Evolutionary conservation across 257 asterid genomes (phyloP), one percentile per base, ranked within the genome.

Genomic region (Cynanchum wilfordii): DNA sequence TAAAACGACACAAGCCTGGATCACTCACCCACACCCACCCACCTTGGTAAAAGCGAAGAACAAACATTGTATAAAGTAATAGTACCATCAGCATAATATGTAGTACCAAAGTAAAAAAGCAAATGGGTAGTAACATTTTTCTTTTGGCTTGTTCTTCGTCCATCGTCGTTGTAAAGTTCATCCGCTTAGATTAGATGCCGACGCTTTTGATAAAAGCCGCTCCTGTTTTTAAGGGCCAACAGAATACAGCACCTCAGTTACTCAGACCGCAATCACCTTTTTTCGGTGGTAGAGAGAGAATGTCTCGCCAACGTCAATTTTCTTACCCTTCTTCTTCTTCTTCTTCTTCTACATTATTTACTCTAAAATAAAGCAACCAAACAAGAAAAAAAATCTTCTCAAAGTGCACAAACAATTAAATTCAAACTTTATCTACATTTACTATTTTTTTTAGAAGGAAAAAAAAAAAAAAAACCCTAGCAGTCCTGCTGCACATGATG

Each of bases 391-490:
- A 6, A 9, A 29, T 69, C n/a, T 51, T 50, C 49, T 68, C 29
- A 27, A 27, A 45, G 22, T 29, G 29, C 24, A 51, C 13, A 8
- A 10, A 42, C 7, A 47, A 68, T 6, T 62, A 30, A 30, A 62
- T 64, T 7, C 29, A 36, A 36, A 64, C 27, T 36, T 64, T 64
- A 51, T 51, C 25, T 55, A 62, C 27, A 17, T 70, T 22, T 0
- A 50, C 20, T 33, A 33, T 33, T 42, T 42, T 42, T 42, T 42
- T 42, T 36, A 36, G 5, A 2, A 36, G 5, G 5, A 36, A 36
- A 36, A 36, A 36, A 36, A 36, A 42, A 8, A 8, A 36, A n/a
- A 45, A 75, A 75, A 75, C 79, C 79, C 75, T 75, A 75, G 70
- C 70, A 17, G 50, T 60, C 74, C 66, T 50, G 13, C 66, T 50